Evolutionary conservation across 345 rosid species (phyloP).

Genomic region (Moricandia moricandioides): DNA sequence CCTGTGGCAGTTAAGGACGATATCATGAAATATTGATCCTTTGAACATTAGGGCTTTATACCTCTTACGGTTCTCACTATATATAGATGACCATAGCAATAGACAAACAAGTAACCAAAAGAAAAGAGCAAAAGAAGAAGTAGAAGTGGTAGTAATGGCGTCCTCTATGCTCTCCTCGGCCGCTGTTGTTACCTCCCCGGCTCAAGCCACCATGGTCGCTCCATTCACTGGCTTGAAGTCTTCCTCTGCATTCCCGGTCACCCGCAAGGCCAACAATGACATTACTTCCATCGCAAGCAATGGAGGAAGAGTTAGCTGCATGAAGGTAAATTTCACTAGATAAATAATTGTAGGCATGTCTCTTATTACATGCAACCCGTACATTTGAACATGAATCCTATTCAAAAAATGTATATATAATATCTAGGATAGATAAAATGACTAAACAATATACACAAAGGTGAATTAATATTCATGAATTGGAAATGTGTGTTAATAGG

Average conservation of each 20-base stretch:
- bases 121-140: constrained; percentile 7
- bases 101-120: not conserved
- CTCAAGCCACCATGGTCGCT: not conserved
- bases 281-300: not conserved
- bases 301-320: not conserved
- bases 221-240: not conserved
- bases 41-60: not conserved
- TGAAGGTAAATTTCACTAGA: not conserved
- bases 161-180: not conserved
- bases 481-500: constrained; percentile 21
- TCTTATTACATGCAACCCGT: not conserved
- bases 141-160: constrained; percentile 40
- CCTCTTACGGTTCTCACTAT: not conserved
- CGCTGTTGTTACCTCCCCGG: not conserved
- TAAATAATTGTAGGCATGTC: not conserved
- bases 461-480: not conserved
- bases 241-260: not conserved
- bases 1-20: constrained; percentile 38
- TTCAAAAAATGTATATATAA: not conserved
- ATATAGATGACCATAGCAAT: not conserved
- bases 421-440: not conserved
- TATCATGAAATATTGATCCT: constrained; percentile 32
- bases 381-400: not conserved
- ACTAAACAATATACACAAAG: not conserved
- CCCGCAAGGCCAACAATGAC: not conserved